These are phyloP conservation scores for Lenwebbia sp. DNA, from an alignment of 345 rosid species.

Conservation along the genomic window DNA sequence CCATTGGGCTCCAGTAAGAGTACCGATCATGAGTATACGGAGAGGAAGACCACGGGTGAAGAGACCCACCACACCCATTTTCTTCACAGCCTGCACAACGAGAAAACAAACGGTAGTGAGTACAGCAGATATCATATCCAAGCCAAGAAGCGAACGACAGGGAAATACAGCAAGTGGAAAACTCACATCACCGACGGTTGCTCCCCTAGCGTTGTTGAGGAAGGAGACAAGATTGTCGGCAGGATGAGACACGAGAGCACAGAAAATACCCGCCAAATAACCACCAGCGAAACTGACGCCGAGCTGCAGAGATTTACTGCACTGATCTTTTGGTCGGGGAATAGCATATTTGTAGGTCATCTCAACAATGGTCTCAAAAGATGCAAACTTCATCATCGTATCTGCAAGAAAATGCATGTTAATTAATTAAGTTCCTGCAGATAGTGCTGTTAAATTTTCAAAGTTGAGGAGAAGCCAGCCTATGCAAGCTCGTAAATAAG, in stretches of 20 bases:
- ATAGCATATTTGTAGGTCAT: constrained; percentile 63
- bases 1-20: constrained; percentile 95
- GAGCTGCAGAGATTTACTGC: constrained; percentile 68
- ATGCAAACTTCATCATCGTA: constrained; percentile 96
- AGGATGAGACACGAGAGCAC: constrained; percentile 89
- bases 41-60: constrained; percentile 91
- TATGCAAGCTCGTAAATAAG: not conserved
- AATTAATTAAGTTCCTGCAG: not conserved
- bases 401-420: constrained; percentile 31
- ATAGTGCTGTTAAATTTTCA: not conserved
- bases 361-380: constrained; percentile 89
- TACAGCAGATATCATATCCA: not conserved
- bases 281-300: constrained; percentile 95
- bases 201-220: constrained; percentile 92
- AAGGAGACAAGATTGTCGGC: constrained; percentile 97
- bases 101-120: not conserved
- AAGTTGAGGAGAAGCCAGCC: not conserved
- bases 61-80: constrained; percentile 74
- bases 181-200: constrained; percentile 78
- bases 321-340: constrained; percentile 75
- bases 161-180: not conserved
- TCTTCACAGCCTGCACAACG: constrained; percentile 60
- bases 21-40: constrained; percentile 89
- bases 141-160: not conserved
- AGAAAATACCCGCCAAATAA: constrained; percentile 79